phyloP scores from a whole-genome alignment of 163 green algal genomes.

The Coccomyxa subellipsoidea region DNA sequence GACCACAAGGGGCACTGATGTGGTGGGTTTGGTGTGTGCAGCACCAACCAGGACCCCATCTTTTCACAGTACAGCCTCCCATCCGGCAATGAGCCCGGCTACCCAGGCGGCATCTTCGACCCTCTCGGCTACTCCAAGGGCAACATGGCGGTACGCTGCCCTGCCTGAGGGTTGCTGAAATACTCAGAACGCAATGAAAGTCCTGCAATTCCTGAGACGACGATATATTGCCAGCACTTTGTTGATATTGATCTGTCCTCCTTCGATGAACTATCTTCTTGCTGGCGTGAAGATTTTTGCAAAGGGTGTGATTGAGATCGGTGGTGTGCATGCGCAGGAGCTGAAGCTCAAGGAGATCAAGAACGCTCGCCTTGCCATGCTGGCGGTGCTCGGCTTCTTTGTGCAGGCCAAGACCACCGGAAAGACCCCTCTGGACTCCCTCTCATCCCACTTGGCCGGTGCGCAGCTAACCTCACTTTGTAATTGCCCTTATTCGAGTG shows the following conservation, averaged over 20 bases:
- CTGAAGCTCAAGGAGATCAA: slow-evolving; percentile 46
- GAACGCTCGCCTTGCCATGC: slow-evolving; percentile 45
- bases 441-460: slow-evolving; percentile 66
- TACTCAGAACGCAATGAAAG: neutral
- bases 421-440: slow-evolving; percentile 72
- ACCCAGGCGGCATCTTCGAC: slow-evolving; percentile 90
- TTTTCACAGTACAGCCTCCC: slow-evolving; percentile 83
- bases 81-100: slow-evolving; percentile 73
- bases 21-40: neutral
- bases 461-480: neutral
- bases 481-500: neutral
- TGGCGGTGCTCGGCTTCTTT: slow-evolving; percentile 56
- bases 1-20: no score
- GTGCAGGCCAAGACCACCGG: slow-evolving; percentile 61
- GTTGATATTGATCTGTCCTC: no score
- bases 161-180: no score
- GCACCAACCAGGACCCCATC: slow-evolving; percentile 51
- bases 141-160: slow-evolving; percentile 19
- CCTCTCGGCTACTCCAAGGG: slow-evolving; percentile 77
- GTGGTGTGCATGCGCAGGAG: slow-evolving; percentile 3
- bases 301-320: neutral
- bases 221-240: no score
- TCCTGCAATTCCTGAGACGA: neutral
- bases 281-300: neutral
- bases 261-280: no score